Conservation (phyloP, 805 yeast species). For the Millerozyma acaciae region DNA sequence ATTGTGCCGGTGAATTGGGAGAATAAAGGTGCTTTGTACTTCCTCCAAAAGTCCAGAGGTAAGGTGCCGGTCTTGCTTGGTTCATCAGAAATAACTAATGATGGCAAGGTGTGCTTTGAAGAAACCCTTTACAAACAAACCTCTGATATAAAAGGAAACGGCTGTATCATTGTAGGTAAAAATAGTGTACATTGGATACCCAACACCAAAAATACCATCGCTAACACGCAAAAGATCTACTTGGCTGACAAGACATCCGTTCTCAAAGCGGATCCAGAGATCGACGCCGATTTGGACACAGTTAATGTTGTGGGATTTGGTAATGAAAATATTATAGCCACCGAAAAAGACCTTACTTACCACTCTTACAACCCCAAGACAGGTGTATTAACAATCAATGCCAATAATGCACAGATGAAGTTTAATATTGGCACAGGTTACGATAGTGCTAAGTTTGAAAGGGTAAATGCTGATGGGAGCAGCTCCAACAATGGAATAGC, state of each 20-base stretch:
- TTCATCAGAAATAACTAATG: constrained; percentile 13
- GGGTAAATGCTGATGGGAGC: too few species aligned
- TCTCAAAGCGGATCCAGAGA: constrained; percentile 11
- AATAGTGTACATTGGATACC: constrained; percentile 8
- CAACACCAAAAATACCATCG: constrained; percentile 13
- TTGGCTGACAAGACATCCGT: constrained; percentile 15
- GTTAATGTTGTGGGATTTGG: constrained; percentile 23
- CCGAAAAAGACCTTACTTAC: constrained; percentile 2
- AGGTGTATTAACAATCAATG: constrained; percentile 21
- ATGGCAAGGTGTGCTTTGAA: constrained; percentile 24
- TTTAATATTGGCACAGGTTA: too few species aligned
- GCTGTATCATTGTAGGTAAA: constrained; percentile 20
- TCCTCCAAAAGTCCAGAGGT: constrained; percentile 18
- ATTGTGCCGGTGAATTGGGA: constrained; percentile 13
- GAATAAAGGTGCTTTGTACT: constrained; percentile 19
- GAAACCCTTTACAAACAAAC: constrained; percentile 19
- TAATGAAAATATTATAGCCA: constrained; percentile 17
- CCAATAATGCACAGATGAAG: too few species aligned
- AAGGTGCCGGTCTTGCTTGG: constrained; percentile 19
- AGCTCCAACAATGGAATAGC: too few species aligned
- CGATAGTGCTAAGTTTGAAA: too few species aligned
- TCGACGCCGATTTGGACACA: constrained; percentile 13
- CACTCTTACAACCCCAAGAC: constrained; percentile 8
- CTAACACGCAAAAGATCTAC: constrained; percentile 13
- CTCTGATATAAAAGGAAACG: constrained; percentile 20